Base-by-base conservation (phyloP, 2,329 filamentous ascomycete species). In the Zelopaecilomyces penicillatus region DNA sequence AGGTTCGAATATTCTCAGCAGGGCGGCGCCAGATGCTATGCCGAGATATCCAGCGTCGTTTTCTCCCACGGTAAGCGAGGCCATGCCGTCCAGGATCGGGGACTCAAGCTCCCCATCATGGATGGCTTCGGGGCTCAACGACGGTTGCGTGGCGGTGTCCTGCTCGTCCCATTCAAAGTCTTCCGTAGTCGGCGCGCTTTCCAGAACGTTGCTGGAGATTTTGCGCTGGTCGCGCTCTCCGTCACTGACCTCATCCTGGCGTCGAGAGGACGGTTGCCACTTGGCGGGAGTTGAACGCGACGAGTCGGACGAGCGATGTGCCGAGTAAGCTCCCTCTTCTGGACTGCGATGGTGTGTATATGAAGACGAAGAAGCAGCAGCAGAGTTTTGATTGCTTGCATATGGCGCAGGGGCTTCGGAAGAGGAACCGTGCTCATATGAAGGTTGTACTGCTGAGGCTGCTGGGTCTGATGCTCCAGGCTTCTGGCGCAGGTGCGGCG, bases 31-130 rank as follows among this genome's bases (percentile, higher is more conserved):
- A 5, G 67, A 72, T 2, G 66, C 67, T 1, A 69, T 60, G 2
- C 70, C 70, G 6, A 72, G 61, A 51, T 73, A 73, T 5, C 70
- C 70, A 1, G 62, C 60, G 30, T 68, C 63, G 6, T 57, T 54
- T 35, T 65, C 62, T 19, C 57, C 54, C 12, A 65, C 57, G 2
- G 62, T 60, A 4, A 66, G 48, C 5, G 63, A 62, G 2, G 64
- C 63, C 63, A 66, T 66, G 8, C 64, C 64, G 39, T 66, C 64
- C n/a, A 61, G 53, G 9, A 63, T 55, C 2, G 60, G 59, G 4
- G 54, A 56, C 26, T 58, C 57, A 2, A 54, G 51, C 2, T 55
- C 52, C 5, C 45, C 31, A 12, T 54, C 47, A 19, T 49, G 43
- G 6, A 43, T 44, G 3, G 49, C 41, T 7, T 33, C 36, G 19